These are phyloP conservation scores for Cucurbitaria berberidis DNA, from an alignment of 2,329 filamentous ascomycete genomes.

Conservation along the genomic window DNA sequence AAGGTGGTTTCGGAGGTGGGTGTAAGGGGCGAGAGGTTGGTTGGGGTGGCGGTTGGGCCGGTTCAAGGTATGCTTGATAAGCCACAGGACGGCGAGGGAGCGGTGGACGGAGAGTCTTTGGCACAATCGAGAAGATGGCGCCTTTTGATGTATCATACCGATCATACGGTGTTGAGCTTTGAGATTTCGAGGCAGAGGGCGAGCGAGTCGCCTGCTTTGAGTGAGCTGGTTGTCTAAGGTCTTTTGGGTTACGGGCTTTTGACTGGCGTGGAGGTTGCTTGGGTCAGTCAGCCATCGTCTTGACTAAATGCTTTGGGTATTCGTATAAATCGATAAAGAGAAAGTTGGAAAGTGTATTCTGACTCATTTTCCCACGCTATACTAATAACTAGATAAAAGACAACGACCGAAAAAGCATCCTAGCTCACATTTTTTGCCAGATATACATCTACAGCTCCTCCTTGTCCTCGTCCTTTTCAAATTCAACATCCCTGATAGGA, in stretches of 20 bases:
- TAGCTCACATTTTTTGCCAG: no score
- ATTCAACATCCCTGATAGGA: constrained; percentile 44
- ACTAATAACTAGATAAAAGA: no score
- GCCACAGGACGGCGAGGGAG: constrained; percentile 35
- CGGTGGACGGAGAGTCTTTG: neutral
- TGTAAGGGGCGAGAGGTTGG: constrained; percentile 52
- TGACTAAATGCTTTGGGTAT: no score
- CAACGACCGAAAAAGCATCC: no score
- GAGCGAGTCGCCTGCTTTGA: constrained; percentile 17
- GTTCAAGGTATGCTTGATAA: constrained; percentile 57
- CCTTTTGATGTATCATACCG: constrained; percentile 73
- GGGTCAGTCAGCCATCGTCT: no score
- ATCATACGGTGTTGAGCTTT: constrained; percentile 74
- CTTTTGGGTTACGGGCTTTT: neutral
- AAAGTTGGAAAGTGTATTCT: no score
- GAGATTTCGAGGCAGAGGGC: constrained; percentile 57
- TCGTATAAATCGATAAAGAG: no score
- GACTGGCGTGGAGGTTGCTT: no score
- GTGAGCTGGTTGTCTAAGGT: constrained; percentile 32
- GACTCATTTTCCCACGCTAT: no score
- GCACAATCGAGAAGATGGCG: constrained; percentile 60
- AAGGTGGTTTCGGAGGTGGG: constrained; percentile 8
- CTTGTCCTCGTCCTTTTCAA: constrained; percentile 38
- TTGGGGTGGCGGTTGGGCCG: constrained; percentile 72
- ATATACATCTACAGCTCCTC: constrained; percentile 22